Evolutionary conservation across 805 yeast species (phyloP).

Genomic region (Candida schatavii): DNA sequence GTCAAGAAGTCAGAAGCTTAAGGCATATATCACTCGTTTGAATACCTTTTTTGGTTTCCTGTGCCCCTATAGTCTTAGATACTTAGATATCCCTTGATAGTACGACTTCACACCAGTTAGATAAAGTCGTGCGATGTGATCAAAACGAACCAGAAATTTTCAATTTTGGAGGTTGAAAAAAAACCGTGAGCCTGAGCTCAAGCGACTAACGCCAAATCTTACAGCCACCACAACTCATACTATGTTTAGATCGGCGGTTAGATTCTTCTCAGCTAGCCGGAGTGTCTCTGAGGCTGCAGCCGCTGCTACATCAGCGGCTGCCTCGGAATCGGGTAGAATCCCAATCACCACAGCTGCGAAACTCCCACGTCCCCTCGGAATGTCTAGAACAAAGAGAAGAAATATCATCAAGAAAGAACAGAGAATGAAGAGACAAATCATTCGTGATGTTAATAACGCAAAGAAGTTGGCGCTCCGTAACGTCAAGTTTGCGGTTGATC

Average conservation of each 20-base stretch:
- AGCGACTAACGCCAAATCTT: too few species aligned
- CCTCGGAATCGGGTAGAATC: neutral
- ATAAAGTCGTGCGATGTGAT: too few species aligned
- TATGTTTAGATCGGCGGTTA: neutral
- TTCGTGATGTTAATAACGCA: constrained; percentile 38
- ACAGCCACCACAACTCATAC: neutral
- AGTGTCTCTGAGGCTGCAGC: neutral
- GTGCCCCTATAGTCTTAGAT: too few species aligned
- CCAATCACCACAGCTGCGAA: constrained; percentile 6
- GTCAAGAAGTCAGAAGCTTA: too few species aligned
- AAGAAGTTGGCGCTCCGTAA: constrained; percentile 35
- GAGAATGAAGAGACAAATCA: constrained; percentile 39
- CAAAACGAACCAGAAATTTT: too few species aligned
- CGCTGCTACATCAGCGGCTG: neutral
- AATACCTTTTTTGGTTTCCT: too few species aligned
- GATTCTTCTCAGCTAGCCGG: neutral
- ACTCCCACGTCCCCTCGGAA: constrained; percentile 3
- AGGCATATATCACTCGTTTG: too few species aligned
- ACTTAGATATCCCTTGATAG: too few species aligned
- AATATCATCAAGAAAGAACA: constrained; percentile 37
- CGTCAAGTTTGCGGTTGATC: constrained; percentile 55
- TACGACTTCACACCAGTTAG: too few species aligned
- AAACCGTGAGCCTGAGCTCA: too few species aligned
- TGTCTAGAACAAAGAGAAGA: constrained; percentile 19
- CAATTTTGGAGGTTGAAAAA: too few species aligned